These are phyloP conservation scores for Starmerella floricola DNA, from an alignment of 805 yeast species.

Conservation along the genomic window DNA sequence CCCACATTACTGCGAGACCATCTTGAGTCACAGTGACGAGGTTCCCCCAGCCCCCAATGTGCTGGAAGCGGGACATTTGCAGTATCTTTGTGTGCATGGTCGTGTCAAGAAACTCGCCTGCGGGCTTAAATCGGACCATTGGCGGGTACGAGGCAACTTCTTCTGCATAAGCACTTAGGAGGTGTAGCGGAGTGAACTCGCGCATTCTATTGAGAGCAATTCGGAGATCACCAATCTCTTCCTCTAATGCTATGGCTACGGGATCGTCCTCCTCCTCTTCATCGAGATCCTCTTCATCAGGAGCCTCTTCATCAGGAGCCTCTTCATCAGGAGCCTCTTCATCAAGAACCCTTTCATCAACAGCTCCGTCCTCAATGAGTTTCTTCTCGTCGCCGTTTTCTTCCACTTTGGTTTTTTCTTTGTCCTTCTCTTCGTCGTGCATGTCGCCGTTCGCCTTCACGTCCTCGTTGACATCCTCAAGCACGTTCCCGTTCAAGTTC, in stretches of 20 bases:
- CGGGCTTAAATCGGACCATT: background rate
- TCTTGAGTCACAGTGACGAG: slow-evolving; percentile 14
- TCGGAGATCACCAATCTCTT: slow-evolving; percentile 5
- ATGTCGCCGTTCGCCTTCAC: no score
- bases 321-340: no score
- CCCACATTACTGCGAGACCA: slow-evolving; percentile 18
- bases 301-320: no score
- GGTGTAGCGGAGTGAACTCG: background rate
- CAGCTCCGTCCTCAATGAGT: no score
- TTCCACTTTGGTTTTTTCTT: no score
- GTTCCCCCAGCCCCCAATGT: background rate
- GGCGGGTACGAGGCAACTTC: background rate
- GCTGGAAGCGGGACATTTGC: slow-evolving; percentile 1
- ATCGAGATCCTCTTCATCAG: slow-evolving; percentile 1
- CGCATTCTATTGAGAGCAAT: background rate
- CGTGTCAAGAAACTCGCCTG: background rate
- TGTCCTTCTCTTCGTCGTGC: no score
- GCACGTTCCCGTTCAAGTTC: no score
- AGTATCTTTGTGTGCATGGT: background rate
- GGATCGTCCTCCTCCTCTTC: background rate
- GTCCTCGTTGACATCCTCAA: no score
- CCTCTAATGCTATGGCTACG: slow-evolving; percentile 1
- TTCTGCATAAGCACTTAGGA: background rate
- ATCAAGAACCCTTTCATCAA: no score
- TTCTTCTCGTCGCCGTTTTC: no score